These are phyloP conservation scores for Chaetomiaceae sp. DNA, from an alignment of 2,329 filamentous ascomycete genomes.

Conservation along the genomic window DNA sequence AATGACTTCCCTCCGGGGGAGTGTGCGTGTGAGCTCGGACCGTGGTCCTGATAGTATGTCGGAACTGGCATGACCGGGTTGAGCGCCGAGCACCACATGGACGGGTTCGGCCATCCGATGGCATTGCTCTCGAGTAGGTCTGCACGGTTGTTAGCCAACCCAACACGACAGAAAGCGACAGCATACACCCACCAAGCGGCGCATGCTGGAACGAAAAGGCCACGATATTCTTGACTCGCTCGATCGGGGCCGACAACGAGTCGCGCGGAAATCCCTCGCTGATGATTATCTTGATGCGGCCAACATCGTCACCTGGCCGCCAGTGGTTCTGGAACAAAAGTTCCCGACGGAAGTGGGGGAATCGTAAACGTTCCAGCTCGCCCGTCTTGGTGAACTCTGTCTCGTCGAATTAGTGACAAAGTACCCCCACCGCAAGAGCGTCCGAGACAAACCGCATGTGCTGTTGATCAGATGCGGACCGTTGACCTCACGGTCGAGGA, in stretches of 20 bases:
- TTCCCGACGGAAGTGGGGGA: slow-evolving; percentile 67
- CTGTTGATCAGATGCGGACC: slow-evolving; percentile 49
- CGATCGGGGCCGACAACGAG: slow-evolving; percentile 49
- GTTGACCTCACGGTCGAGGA: slow-evolving; percentile 45
- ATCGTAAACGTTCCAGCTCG: slow-evolving; percentile 58
- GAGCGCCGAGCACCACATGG: slow-evolving; percentile 57
- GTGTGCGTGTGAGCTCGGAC: slow-evolving; percentile 55
- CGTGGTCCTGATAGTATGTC: slow-evolving; percentile 39
- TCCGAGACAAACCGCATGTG: slow-evolving; percentile 36
- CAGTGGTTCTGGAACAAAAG: slow-evolving; percentile 66
- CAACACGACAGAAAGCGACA: background rate
- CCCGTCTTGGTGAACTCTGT: slow-evolving; percentile 51
- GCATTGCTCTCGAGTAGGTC: slow-evolving; percentile 67
- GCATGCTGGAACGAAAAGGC: slow-evolving; percentile 83
- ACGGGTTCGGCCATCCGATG: slow-evolving; percentile 75
- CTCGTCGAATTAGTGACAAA: background rate
- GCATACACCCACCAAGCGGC: slow-evolving; percentile 55
- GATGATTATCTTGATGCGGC: slow-evolving; percentile 71
- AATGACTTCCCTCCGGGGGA: slow-evolving; percentile 45
- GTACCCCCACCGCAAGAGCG: too few relatives aligned
- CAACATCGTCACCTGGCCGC: slow-evolving; percentile 65
- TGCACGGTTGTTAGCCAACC: slow-evolving; percentile 32
- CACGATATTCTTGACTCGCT: slow-evolving; percentile 66
- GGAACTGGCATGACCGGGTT: slow-evolving; percentile 39
- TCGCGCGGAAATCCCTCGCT: slow-evolving; percentile 65